Percentiles rank a stretch among this genome's conserved stretches.
Conservation (phyloP, 352 stramenopile species). For the Pythium chondricola region DNA sequence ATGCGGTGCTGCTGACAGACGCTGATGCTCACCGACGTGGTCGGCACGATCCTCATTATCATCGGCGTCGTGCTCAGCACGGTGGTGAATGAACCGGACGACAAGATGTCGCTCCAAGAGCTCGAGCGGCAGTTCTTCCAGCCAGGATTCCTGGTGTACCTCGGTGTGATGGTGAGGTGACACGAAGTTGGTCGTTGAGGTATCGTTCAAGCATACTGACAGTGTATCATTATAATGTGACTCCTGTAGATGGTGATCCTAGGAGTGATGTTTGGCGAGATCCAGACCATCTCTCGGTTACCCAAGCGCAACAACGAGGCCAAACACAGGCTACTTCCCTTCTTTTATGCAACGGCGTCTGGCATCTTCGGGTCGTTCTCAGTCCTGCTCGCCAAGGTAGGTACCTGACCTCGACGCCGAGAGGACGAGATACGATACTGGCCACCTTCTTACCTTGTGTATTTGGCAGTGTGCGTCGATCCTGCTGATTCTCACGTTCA, state of each 20-base stretch:
- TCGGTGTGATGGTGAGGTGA: slow-evolving; percentile 60
- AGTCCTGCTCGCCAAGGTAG: slow-evolving; percentile 73
- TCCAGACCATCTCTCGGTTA: slow-evolving; percentile 54
- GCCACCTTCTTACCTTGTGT: not conserved
- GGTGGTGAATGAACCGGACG: slow-evolving; percentile 72
- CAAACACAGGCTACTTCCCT: slow-evolving; percentile 64
- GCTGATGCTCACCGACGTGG: slow-evolving; percentile 55
- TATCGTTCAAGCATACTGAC: not conserved
- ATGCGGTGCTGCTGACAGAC: slow-evolving; percentile 19
- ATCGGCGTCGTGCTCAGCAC: slow-evolving; percentile 78
- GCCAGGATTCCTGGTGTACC: slow-evolving; percentile 69
- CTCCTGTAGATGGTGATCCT: slow-evolving; percentile 44
- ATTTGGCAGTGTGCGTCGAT: slow-evolving; percentile 60
- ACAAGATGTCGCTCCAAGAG: slow-evolving; percentile 70
- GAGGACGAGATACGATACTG: no score
- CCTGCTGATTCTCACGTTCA: slow-evolving; percentile 68
- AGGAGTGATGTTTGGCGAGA: slow-evolving; percentile 60
- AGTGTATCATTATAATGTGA: slow-evolving; percentile 1
- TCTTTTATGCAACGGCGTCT: slow-evolving; percentile 75
- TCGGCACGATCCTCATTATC: slow-evolving; percentile 75
- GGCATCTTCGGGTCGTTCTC: slow-evolving; percentile 83
- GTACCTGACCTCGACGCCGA: not conserved
- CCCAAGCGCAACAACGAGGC: slow-evolving; percentile 43
- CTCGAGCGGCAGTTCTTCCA: slow-evolving; percentile 79
- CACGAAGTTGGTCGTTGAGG: not conserved